Evolutionary conservation across 306 rosid genomes (phyloP).

Genomic region (Astragalus glycyphyllos): DNA sequence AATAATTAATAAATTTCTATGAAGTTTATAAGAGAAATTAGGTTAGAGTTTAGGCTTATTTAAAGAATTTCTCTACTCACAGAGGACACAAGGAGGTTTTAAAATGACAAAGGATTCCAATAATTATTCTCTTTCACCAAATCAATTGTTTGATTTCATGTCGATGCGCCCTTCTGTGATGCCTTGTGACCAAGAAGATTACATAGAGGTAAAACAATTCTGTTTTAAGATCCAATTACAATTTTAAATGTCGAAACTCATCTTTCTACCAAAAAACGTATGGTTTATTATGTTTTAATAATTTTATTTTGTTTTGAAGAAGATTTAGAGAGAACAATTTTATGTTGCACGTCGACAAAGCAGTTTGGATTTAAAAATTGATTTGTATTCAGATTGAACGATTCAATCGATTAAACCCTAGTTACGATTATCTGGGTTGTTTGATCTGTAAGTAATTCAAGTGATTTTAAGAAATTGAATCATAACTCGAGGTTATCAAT

Average conservation of each 20-base stretch:
- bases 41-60: neutral
- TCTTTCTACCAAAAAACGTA: neutral
- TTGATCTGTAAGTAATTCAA: no score
- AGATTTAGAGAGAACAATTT: no score
- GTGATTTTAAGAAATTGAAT: no score
- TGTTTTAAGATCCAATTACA: neutral
- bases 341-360: no score
- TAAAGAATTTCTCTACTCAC: neutral
- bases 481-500: no score
- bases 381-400: no score
- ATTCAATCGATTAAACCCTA: no score
- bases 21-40: neutral
- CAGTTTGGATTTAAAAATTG: no score
- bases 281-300: no score
- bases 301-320: no score
- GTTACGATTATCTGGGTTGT: no score
- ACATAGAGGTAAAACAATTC: conserved; percentile 7
- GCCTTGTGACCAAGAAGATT: neutral
- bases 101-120: conserved; percentile 4
- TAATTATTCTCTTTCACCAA: conserved; percentile 5
- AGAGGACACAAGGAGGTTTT: neutral
- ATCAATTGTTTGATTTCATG: neutral
- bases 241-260: neutral
- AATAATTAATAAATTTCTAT: neutral
- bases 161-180: neutral